Percentiles rank a stretch among this genome's conserved stretches.
These are phyloP conservation scores for Xylariaceae sp. DNA, from an alignment of 2,329 filamentous ascomycete species.

Conservation along the genomic window DNA sequence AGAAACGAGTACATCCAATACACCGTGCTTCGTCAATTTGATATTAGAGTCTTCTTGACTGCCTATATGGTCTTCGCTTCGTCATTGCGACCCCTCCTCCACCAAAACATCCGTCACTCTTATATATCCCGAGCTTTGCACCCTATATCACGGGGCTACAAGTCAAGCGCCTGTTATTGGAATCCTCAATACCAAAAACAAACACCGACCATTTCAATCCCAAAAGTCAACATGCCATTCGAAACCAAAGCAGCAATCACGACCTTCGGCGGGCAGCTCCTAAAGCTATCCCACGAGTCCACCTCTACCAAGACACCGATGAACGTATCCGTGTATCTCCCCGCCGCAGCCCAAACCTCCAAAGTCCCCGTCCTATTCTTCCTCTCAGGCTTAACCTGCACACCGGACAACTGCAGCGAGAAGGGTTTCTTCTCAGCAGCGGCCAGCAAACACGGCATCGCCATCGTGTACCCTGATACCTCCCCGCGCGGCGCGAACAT, in stretches of 20 bases:
- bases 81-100: constrained; percentile 8
- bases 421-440: constrained; percentile 89
- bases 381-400: constrained; percentile 91
- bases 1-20: no score
- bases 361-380: constrained; percentile 87
- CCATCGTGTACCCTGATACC: constrained; percentile 93
- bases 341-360: constrained; percentile 59
- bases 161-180: neutral
- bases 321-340: constrained; percentile 89
- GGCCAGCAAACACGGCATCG: constrained; percentile 77
- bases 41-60: no score
- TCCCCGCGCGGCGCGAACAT: constrained; percentile 82
- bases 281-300: constrained; percentile 88
- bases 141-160: neutral
- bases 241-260: constrained; percentile 85
- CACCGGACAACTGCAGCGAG: constrained; percentile 78
- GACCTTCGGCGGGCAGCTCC: constrained; percentile 89
- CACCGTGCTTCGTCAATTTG: no score
- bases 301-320: constrained; percentile 79
- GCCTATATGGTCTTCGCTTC: neutral
- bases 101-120: neutral
- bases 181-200: neutral
- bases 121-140: neutral
- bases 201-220: no score
- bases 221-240: constrained; percentile 65